Evolutionary conservation across 179 eudicot genomes (phyloP), one percentile per base, ranked within the genome.

Genomic region (Spinacia oleracea): DNA sequence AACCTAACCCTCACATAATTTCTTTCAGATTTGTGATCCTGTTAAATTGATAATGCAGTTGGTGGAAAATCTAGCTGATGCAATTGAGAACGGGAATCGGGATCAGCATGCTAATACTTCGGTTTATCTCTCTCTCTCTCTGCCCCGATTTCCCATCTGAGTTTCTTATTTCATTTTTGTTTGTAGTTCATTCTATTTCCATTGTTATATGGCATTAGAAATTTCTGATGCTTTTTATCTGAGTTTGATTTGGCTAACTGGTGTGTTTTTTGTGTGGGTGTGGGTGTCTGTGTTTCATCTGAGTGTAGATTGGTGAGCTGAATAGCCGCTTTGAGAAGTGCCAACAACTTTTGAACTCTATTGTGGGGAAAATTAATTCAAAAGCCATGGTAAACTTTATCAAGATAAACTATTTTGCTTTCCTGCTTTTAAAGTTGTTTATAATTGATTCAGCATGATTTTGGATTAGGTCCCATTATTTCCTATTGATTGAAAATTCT

Each of bases 11-110:
- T 71, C 16, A 16, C 7, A 14, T 50, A 1, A 23, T n/a, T 31
- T 48, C 11, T 31, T 48, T 71, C 58, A 31, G 73, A 7, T 65
- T 80, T 65, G 5, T 80, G 70, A 72, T 32, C 48, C 56, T 78
- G 62, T 72, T 68, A 55, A 59, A 45, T 80, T 65, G 75, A 4
- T 68, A 34, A 48, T 89, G 79, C 88, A 95, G 97, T 84, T 93
- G 89, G 93, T 93, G 89, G 99, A 96, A 90, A 96, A 92, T 81
- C 86, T 96, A 53, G 92, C 93, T 34, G 98, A 94, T 27, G 89
- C 85, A 9, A 81, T 88, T 82, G 98, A 96, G 70, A 96, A 87
- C 66, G 97, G 98, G 59, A 86, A 87, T 31, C 85, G 97, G 68
- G 99, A 96, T 89, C 98, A 90, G 77, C 91, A 92, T 43, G 89